A percentile compares a stretch with the other conserved stretches of the same genome.
Evolutionary conservation across 371 early-diverging fungal species (phyloP).

Genomic region (Pancytospora epiphaga): DNA sequence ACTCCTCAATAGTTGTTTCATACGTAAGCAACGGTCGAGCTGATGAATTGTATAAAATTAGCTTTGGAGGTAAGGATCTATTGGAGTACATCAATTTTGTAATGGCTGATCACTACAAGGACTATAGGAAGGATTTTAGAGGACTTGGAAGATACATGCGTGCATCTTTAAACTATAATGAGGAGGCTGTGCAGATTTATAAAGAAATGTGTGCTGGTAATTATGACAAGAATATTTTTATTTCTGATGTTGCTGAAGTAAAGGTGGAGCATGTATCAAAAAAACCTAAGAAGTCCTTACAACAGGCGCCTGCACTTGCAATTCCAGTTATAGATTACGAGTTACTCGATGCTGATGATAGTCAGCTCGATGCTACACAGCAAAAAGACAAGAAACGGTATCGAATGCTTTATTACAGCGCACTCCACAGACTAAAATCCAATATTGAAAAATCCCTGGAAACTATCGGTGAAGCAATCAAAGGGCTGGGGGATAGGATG

Average conservation of each 20-base stretch:
- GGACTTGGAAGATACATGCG: slow-evolving; percentile 36
- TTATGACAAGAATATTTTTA: slow-evolving; percentile 28
- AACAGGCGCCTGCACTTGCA: not conserved
- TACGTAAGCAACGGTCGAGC: slow-evolving; percentile 23
- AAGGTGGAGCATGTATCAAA: slow-evolving; percentile 20
- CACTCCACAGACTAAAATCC: slow-evolving; percentile 51
- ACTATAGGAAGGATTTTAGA: slow-evolving; percentile 35
- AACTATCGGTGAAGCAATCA: slow-evolving; percentile 32
- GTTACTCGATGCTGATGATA: slow-evolving; percentile 24
- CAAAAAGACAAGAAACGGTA: slow-evolving; percentile 34
- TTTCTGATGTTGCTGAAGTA: slow-evolving; percentile 16
- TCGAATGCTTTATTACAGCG: slow-evolving; percentile 47
- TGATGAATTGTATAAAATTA: slow-evolving; percentile 52
- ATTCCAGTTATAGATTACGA: slow-evolving; percentile 23
- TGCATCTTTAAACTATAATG: slow-evolving; percentile 36
- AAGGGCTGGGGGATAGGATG: slow-evolving; percentile 36
- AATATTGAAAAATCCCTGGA: slow-evolving; percentile 48
- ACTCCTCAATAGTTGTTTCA: slow-evolving; percentile 15
- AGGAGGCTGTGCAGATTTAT: slow-evolving; percentile 44
- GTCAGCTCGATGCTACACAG: slow-evolving; percentile 23
- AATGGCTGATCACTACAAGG: slow-evolving; percentile 38
- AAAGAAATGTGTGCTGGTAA: slow-evolving; percentile 37
- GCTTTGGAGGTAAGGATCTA: slow-evolving; percentile 53
- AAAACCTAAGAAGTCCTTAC: slow-evolving; percentile 20
- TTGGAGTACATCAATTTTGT: slow-evolving; percentile 44